A percentile compares a stretch with the other conserved stretches of the same genome.
phyloP scores from a whole-genome alignment of 2,329 filamentous ascomycete species.

The Xylariomycetidae sp. region DNA sequence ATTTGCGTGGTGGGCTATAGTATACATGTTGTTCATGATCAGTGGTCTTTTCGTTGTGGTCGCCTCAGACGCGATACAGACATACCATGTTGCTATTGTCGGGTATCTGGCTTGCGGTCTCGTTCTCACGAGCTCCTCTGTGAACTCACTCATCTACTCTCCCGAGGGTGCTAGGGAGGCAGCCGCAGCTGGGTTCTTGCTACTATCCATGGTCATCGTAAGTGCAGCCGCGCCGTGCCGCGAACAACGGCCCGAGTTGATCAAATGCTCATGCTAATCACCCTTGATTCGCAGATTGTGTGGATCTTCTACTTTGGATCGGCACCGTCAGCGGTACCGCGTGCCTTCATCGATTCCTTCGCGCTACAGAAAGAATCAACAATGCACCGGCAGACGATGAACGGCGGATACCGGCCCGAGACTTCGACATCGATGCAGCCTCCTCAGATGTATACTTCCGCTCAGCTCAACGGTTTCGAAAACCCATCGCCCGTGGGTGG shows the following conservation, averaged over 20 bases:
- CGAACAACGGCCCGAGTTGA: no score
- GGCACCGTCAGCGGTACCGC: slow-evolving; percentile 75
- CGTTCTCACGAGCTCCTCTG: slow-evolving; percentile 76
- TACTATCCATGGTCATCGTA: slow-evolving; percentile 89
- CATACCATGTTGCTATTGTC: slow-evolving; percentile 87
- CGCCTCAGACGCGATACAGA: slow-evolving; percentile 75
- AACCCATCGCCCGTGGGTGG: slow-evolving; percentile 81
- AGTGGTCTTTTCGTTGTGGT: slow-evolving; percentile 75
- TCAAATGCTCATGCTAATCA: slow-evolving; percentile 2
- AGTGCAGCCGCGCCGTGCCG: slow-evolving; percentile 37
- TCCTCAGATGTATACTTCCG: slow-evolving; percentile 96
- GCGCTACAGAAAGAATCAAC: slow-evolving; percentile 82
- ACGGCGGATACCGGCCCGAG: slow-evolving; percentile 73
- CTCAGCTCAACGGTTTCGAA: slow-evolving; percentile 91
- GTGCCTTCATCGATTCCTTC: slow-evolving; percentile 92
- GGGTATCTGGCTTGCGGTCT: slow-evolving; percentile 80
- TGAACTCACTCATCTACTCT: slow-evolving; percentile 81
- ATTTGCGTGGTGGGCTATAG: slow-evolving; percentile 87
- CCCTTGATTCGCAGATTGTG: slow-evolving; percentile 61
- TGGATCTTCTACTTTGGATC: slow-evolving; percentile 99
- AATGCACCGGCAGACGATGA: slow-evolving; percentile 64
- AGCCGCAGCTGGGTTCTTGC: slow-evolving; percentile 84
- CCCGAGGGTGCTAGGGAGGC: slow-evolving; percentile 71
- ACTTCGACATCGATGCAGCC: slow-evolving; percentile 72
- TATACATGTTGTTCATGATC: slow-evolving; percentile 81